Evolutionary conservation across 2,329 filamentous ascomycete species (phyloP).

Genomic region (Sporothrix inflata): DNA sequence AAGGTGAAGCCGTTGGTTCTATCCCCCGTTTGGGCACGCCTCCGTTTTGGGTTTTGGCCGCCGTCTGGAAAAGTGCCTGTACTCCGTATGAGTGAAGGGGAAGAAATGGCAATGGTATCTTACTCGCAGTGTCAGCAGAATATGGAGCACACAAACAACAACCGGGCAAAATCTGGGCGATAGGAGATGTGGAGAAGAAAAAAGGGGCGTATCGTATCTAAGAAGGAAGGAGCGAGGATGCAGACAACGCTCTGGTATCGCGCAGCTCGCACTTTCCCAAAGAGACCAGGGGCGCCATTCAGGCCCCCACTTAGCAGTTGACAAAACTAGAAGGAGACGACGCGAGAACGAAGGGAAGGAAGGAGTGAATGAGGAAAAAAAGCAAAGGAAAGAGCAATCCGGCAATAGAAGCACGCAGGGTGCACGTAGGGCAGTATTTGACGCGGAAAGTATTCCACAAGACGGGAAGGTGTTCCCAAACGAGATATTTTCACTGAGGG

Average conservation of each 20-base stretch:
- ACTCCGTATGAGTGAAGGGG: no score
- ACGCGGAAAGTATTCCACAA: neutral
- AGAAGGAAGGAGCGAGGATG: neutral
- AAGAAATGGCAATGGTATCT: neutral
- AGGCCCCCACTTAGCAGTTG: conserved; percentile 16
- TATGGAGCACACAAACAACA: neutral
- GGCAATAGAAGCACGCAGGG: neutral
- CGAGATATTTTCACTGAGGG: neutral
- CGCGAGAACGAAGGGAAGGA: neutral
- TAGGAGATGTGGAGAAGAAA: neutral
- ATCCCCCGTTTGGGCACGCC: neutral
- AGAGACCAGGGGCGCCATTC: neutral
- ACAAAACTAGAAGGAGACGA: conserved; percentile 8
- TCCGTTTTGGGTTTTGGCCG: neutral
- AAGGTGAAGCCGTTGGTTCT: conserved; percentile 1
- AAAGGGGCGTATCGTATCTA: neutral
- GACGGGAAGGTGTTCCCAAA: neutral
- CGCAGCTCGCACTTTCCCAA: conserved; percentile 13
- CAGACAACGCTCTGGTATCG: neutral
- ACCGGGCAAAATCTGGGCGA: neutral
- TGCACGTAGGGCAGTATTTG: no score
- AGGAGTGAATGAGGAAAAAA: neutral
- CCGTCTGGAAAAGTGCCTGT: neutral
- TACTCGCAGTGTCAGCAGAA: neutral
- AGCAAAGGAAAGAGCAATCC: neutral